Conservation (phyloP, 768 basidiomycete genomes). For the Panaeolus papilionaceus region DNA sequence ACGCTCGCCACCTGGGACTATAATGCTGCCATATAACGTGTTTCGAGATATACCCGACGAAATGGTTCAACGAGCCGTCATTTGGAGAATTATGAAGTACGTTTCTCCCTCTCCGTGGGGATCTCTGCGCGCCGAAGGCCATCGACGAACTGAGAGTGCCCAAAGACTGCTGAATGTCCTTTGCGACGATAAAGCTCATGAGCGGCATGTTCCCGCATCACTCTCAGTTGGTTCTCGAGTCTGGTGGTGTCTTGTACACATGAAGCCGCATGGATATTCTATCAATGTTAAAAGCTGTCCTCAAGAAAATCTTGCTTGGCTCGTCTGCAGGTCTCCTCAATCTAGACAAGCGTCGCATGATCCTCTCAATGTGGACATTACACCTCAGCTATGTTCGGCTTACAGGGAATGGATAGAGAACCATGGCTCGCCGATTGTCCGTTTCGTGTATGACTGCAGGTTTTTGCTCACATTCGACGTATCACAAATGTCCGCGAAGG, state of each 20-base stretch:
- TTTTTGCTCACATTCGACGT: constrained; percentile 11
- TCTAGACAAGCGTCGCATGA: background rate
- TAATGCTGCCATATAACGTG: constrained; percentile 47
- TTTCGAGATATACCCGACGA: constrained; percentile 42
- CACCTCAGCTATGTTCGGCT: background rate
- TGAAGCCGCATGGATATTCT: constrained; percentile 26
- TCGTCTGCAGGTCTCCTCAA: constrained; percentile 63
- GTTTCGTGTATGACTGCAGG: constrained; percentile 4
- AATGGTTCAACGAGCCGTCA: constrained; percentile 45
- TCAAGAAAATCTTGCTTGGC: constrained; percentile 52
- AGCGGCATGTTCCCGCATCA: constrained; percentile 26
- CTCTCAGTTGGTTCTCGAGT: constrained; percentile 65
- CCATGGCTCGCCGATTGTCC: background rate
- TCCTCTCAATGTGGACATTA: constrained; percentile 3
- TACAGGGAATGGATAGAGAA: background rate
- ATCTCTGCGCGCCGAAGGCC: constrained; percentile 62
- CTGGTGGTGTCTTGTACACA: constrained; percentile 62
- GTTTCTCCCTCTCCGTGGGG: constrained; percentile 83
- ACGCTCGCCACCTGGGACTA: constrained; percentile 57
- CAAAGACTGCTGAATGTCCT: constrained; percentile 53
- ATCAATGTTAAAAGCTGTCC: constrained; percentile 16
- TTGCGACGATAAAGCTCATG: constrained; percentile 45
- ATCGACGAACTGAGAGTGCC: constrained; percentile 54
- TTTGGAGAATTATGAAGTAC: constrained; percentile 68
- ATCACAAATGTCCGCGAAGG: background rate